Conservation (phyloP, 306 rosid genomes). For the Trifolium repens region DNA sequence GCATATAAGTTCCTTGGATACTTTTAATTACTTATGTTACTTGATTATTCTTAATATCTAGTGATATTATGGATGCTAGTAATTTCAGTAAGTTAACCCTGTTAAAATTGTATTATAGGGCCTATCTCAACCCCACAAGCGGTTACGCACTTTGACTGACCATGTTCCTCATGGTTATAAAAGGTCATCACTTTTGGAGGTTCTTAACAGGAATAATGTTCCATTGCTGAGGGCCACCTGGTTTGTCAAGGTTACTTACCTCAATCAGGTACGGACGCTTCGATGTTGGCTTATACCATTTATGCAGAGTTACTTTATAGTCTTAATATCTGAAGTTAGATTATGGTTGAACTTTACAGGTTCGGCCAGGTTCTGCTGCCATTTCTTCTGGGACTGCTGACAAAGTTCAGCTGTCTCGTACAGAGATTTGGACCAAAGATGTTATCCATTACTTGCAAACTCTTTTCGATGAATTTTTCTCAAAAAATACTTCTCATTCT, state of each 20-base stretch:
- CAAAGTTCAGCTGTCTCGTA: conserved; percentile 77
- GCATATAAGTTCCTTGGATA: conserved; percentile 16
- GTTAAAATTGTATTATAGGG: conserved; percentile 62
- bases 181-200: conserved; percentile 74
- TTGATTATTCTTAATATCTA: conserved; percentile 27
- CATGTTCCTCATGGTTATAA: conserved; percentile 89
- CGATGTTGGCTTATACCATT: neutral
- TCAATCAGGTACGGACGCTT: conserved; percentile 76
- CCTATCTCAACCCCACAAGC: conserved; percentile 90
- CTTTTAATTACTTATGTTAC: neutral
- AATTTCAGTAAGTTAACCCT: conserved; percentile 25
- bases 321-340: conserved; percentile 42
- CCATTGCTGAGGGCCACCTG: conserved; percentile 96
- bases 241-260: conserved; percentile 88
- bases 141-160: conserved; percentile 77
- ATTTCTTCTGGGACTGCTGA: conserved; percentile 72
- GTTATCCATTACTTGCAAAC: conserved; percentile 80
- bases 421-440: conserved; percentile 94
- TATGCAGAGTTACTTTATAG: conserved; percentile 11
- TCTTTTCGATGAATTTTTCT: conserved; percentile 77
- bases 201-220: conserved; percentile 88
- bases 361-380: conserved; percentile 68
- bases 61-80: conserved; percentile 24
- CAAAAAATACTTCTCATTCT: conserved; percentile 63
- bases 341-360: conserved; percentile 62